Evolutionary conservation across 495 filamentous ascomycete genomes (phyloP).

Genomic region (Hypoxylon lienhwacheense): DNA sequence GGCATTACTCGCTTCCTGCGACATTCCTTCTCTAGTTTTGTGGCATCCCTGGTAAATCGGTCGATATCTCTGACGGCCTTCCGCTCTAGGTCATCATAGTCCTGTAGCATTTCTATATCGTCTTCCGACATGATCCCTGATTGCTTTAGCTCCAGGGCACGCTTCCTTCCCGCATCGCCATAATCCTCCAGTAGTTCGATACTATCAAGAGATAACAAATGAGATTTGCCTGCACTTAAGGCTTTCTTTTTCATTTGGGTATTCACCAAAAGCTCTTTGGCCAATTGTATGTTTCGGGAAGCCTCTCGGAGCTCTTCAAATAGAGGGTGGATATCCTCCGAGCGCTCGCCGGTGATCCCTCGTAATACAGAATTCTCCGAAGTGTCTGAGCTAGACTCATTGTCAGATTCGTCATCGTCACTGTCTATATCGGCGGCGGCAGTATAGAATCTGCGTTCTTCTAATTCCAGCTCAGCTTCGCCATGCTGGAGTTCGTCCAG

Average conservation of each 20-base stretch:
- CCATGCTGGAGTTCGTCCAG: slow-evolving; percentile 29
- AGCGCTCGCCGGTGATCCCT: slow-evolving; percentile 38
- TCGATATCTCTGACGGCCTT: slow-evolving; percentile 32
- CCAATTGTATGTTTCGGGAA: slow-evolving; percentile 36
- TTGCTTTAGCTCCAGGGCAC: slow-evolving; percentile 35
- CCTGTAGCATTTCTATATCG: slow-evolving; percentile 31
- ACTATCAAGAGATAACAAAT: slow-evolving; percentile 30
- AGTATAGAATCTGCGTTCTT: slow-evolving; percentile 32
- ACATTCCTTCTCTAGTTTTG: slow-evolving; percentile 30
- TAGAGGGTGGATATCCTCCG: slow-evolving; percentile 32
- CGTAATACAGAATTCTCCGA: slow-evolving; percentile 26
- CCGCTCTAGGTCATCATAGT: slow-evolving; percentile 33
- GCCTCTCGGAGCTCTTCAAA: slow-evolving; percentile 35
- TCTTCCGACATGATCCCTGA: slow-evolving; percentile 35
- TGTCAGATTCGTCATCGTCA: slow-evolving; percentile 14
- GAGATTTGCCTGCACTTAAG: slow-evolving; percentile 33
- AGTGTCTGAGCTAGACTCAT: slow-evolving; percentile 23
- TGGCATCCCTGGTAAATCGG: slow-evolving; percentile 23
- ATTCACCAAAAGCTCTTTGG: slow-evolving; percentile 35
- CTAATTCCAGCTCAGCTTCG: slow-evolving; percentile 20
- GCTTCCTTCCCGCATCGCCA: slow-evolving; percentile 34
- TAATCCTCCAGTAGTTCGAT: slow-evolving; percentile 35
- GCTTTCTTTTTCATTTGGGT: slow-evolving; percentile 37
- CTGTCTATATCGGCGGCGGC: slow-evolving; percentile 16
- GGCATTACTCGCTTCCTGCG: slow-evolving; percentile 32